Conservation (phyloP, 495 filamentous ascomycete genomes). For the Aspergillus bertholletiae region DNA sequence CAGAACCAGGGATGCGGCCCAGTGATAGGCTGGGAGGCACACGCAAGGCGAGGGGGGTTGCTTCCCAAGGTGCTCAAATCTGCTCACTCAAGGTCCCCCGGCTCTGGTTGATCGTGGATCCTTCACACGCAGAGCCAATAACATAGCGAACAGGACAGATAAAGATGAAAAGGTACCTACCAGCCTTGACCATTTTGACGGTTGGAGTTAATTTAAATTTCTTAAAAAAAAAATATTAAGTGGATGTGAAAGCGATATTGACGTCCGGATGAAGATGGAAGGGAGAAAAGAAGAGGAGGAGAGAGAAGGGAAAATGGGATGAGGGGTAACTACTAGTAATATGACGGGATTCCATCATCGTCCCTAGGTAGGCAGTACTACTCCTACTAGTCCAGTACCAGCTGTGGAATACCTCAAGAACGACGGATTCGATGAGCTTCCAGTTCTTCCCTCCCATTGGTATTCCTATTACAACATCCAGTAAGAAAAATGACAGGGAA, state of each 20-base stretch:
- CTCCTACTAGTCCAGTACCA: no score
- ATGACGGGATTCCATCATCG: no score
- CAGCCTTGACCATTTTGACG: conserved; percentile 93
- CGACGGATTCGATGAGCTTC: no score
- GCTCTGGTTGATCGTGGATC: conserved; percentile 33
- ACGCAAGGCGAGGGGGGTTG: conserved; percentile 8
- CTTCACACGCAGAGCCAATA: conserved; percentile 18
- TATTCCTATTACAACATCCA: neutral
- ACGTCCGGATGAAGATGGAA: conserved; percentile 7
- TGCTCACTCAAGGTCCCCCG: conserved; percentile 47
- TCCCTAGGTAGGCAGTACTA: no score
- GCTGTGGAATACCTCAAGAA: no score
- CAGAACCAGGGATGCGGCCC: conserved; percentile 8
- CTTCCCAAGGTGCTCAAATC: conserved; percentile 51
- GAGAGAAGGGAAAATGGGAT: conserved; percentile 12
- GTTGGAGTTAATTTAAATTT: conserved; percentile 23
- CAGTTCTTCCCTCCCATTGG: neutral
- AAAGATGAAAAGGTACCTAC: conserved; percentile 52
- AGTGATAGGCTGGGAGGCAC: conserved; percentile 31
- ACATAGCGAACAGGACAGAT: conserved; percentile 8
- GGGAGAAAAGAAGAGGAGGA: conserved; percentile 13
- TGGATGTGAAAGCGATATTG: conserved; percentile 9
- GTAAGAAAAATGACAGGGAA: neutral
- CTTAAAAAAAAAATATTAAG: conserved; percentile 3
- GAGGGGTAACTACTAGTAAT: conserved; percentile 21